These are phyloP conservation scores for Lanmaoa rubissima DNA, from an alignment of 768 basidiomycete species.

Conservation along the genomic window DNA sequence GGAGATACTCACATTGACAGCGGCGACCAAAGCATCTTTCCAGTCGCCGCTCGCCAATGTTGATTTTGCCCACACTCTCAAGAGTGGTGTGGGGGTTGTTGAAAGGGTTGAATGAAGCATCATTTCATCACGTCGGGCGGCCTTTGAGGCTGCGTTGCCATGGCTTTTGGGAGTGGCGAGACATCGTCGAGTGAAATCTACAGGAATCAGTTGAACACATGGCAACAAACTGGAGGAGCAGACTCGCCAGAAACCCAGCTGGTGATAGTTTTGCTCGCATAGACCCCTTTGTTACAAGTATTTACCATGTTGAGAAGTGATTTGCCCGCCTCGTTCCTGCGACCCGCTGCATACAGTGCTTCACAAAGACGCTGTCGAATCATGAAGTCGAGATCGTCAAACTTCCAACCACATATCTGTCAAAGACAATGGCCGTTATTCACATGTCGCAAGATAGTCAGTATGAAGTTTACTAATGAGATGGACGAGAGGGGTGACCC, in stretches of 20 bases:
- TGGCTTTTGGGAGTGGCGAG: not conserved
- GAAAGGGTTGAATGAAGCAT: not conserved
- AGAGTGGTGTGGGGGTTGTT: not conserved
- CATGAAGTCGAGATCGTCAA: not conserved
- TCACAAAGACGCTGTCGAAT: conserved; percentile 4
- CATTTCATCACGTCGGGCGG: not conserved
- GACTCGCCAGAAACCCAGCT: conserved; percentile 1
- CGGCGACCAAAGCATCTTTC: not conserved
- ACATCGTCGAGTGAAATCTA: not conserved
- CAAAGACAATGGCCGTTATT: not conserved
- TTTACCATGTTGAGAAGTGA: not conserved
- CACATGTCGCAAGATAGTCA: not conserved
- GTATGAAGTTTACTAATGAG: not conserved
- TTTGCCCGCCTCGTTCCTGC: not conserved
- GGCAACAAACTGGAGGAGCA: too few species aligned
- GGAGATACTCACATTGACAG: not conserved
- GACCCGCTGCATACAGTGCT: not conserved
- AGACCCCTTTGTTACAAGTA: not conserved
- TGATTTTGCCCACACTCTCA: conserved; percentile 2
- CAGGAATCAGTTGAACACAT: not conserved
- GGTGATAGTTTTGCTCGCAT: not conserved
- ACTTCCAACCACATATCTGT: conserved; percentile 13
- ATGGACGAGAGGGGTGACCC: not conserved
- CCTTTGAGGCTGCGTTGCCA: not conserved
- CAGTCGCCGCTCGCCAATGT: not conserved